Percentiles rank a stretch among this genome's conserved stretches.
phyloP scores from a whole-genome alignment of 176 grass and related monocot genomes.

The Phyllostachys edulis region DNA sequence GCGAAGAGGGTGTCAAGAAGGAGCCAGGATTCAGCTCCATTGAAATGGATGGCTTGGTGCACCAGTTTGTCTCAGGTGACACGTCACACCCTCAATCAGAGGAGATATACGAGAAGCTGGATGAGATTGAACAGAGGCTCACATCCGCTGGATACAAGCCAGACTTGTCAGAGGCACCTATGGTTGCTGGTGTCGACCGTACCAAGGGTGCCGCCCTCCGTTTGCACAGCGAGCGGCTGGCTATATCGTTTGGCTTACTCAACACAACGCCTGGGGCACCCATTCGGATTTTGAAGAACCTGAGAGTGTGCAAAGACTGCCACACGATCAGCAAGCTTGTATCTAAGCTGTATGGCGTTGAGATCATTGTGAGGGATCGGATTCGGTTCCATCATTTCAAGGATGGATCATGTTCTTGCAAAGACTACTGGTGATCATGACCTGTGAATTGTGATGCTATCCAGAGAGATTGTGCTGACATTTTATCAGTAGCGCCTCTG shows the following conservation, averaged over 20 bases:
- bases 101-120: constrained; percentile 63
- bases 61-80: constrained; percentile 83
- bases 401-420: constrained; percentile 77
- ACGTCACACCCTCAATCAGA: constrained; percentile 61
- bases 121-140: constrained; percentile 51
- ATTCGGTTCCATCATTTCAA: constrained; percentile 91
- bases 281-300: constrained; percentile 81
- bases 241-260: constrained; percentile 82
- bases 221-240: constrained; percentile 72
- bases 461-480: neutral
- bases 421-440: constrained; percentile 80
- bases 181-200: constrained; percentile 41
- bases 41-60: constrained; percentile 58
- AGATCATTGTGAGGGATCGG: constrained; percentile 82
- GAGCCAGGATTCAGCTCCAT: constrained; percentile 87
- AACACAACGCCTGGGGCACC: constrained; percentile 36
- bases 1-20: constrained; percentile 57
- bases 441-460: neutral
- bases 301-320: constrained; percentile 87
- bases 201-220: constrained; percentile 53
- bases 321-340: constrained; percentile 80
- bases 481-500: neutral
- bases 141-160: constrained; percentile 56
- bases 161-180: constrained; percentile 59
- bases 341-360: constrained; percentile 56